These are phyloP conservation scores for Globisporangium paddicum DNA, from an alignment of 352 stramenopile genomes.

Conservation along the genomic window DNA sequence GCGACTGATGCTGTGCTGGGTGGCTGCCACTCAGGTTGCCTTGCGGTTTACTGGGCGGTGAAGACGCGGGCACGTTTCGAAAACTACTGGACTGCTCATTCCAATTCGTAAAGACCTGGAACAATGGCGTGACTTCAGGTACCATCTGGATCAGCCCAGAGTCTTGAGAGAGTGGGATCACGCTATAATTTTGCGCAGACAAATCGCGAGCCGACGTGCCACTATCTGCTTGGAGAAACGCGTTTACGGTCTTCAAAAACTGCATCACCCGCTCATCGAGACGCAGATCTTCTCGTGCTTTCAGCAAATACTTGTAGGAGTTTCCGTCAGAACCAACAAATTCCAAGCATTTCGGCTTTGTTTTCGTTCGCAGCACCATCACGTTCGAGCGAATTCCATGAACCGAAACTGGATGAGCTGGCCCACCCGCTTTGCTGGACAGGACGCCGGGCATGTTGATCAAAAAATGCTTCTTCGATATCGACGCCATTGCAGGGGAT, in stretches of 20 bases:
- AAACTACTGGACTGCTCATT: constrained; percentile 21
- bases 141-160: constrained; percentile 87
- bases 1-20: constrained; percentile 27
- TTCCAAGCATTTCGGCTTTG: constrained; percentile 80
- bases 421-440: constrained; percentile 5
- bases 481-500: constrained; percentile 51
- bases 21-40: neutral
- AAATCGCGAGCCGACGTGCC: constrained; percentile 38
- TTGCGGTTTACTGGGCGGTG: constrained; percentile 6
- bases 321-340: constrained; percentile 74
- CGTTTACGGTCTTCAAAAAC: constrained; percentile 72
- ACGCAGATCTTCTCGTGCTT: constrained; percentile 84
- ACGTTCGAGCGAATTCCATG: constrained; percentile 33
- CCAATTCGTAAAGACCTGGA: constrained; percentile 70
- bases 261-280: constrained; percentile 91
- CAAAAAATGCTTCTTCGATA: constrained; percentile 27
- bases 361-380: constrained; percentile 74
- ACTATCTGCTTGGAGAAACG: constrained; percentile 51
- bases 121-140: constrained; percentile 71
- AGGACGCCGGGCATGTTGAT: constrained; percentile 58
- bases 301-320: constrained; percentile 78
- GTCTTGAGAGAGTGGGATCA: constrained; percentile 74
- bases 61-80: constrained; percentile 18
- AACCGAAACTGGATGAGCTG: constrained; percentile 28
- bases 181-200: constrained; percentile 60